A percentile compares a stretch with the other conserved stretches of the same genome.
phyloP scores from a whole-genome alignment of 2,329 filamentous ascomycete genomes.

The Fusarium tjaetaba region DNA sequence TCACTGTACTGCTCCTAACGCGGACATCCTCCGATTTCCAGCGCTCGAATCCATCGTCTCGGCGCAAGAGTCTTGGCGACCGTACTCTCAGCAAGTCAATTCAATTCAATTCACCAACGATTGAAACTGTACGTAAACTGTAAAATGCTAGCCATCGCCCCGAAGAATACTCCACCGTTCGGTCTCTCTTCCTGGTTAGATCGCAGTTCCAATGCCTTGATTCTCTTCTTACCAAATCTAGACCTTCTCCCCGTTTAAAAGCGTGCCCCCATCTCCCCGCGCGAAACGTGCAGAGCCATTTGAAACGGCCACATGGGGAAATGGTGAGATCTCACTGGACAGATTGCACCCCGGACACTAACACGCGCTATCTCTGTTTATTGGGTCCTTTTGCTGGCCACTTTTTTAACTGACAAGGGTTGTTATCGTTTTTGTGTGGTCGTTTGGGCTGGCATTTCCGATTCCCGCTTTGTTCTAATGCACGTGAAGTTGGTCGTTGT shows the following conservation, averaged over 20 bases:
- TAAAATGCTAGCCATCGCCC: background rate
- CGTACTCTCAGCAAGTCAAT: background rate
- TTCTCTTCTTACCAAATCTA: constrained; percentile 1
- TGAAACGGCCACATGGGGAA: constrained; percentile 35
- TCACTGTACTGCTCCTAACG: background rate
- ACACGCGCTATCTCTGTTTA: background rate
- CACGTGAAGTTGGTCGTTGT: background rate
- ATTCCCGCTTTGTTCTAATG: background rate
- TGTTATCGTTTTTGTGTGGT: background rate
- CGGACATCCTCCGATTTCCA: background rate
- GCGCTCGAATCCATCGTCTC: background rate
- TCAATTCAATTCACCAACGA: background rate
- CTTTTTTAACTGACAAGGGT: background rate
- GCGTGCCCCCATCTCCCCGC: background rate
- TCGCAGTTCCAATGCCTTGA: background rate
- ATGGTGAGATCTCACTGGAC: constrained; percentile 20
- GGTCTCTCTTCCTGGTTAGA: constrained; percentile 28
- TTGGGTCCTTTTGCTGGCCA: background rate
- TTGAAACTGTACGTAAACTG: background rate
- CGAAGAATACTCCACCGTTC: constrained; percentile 17
- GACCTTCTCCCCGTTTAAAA: background rate
- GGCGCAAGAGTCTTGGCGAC: background rate
- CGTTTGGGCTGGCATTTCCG: constrained; percentile 2
- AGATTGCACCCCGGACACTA: constrained; percentile 6
- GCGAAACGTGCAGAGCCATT: constrained; percentile 11